Evolutionary conservation across 1,139 yeast genomes (phyloP).

Genomic region (Yamadazyma pseudoaaseri): DNA sequence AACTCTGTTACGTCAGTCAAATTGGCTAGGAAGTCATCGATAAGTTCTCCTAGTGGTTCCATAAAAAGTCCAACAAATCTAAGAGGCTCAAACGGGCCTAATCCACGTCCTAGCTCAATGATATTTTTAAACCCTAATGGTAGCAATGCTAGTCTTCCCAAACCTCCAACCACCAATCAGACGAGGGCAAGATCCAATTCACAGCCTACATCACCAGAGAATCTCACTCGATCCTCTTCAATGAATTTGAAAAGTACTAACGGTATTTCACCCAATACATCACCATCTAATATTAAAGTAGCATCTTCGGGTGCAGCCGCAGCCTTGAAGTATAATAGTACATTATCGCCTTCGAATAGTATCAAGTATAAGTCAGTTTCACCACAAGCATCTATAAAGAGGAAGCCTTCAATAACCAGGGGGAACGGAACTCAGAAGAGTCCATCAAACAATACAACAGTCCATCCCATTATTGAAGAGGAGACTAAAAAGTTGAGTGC

Average conservation of each 20-base stretch:
- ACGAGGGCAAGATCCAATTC: constrained; percentile 38
- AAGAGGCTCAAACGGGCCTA: constrained; percentile 1
- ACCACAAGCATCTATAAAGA: constrained; percentile 5
- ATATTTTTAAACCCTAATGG: constrained; percentile 24
- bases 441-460: constrained; percentile 1
- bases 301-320: constrained; percentile 40
- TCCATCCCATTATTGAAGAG: constrained; percentile 9
- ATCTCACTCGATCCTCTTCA: background rate
- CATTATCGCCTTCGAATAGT: constrained; percentile 8
- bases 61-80: constrained; percentile 12
- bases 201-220: constrained; percentile 25
- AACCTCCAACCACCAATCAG: constrained; percentile 7
- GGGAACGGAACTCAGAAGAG: constrained; percentile 4
- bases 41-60: constrained; percentile 17
- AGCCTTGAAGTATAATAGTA: constrained; percentile 24
- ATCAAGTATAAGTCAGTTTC: constrained; percentile 7
- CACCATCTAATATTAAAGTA: constrained; percentile 12
- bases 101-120: constrained; percentile 28
- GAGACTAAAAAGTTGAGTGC: constrained; percentile 27
- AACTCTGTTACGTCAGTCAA: constrained; percentile 10
- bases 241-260: background rate
- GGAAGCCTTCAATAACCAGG: constrained; percentile 10
- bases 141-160: constrained; percentile 15
- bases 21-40: constrained; percentile 16
- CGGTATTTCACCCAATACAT: constrained; percentile 7